Base-by-base conservation (phyloP, 495 filamentous ascomycete species). In the Aspergillus cristatus region DNA sequence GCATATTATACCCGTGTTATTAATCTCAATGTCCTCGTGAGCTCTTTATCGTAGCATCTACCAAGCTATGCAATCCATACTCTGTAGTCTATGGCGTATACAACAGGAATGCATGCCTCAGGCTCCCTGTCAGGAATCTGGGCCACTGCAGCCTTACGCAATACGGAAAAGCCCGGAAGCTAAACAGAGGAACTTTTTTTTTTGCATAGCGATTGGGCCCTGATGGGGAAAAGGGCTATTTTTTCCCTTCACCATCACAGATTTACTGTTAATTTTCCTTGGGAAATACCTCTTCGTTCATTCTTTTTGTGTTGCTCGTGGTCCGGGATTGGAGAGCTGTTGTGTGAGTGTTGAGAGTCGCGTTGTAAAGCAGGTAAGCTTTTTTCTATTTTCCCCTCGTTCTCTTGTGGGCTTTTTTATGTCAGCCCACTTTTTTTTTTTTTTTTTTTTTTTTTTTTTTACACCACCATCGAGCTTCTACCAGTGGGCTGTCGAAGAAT, bases 111-210 rank as follows among this genome's bases (percentile, higher is more conserved):
- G n/a, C n/a, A 32, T 42, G 44, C 48, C 33, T 40, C 32, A 46
- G 44, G 44, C 44, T 35, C 18, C 28, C n/a, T 18, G 16, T 32
- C 41, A 38, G 38, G 30, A 41, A 49, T 54, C 44, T 43, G 52
- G 46, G 46, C 43, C 17, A 15, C 38, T 33, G 45, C 45, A 43
- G 50, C 58, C 55, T 61, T 62, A 63, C 57, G 55, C 56, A 58
- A 62, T 62, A 46, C 62, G 63, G 65, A 54, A 67, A 60, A 51
- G 63, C 44, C 47, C 63, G 63, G 65, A 49, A 65, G 55, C 53
- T 58, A 57, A 54, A 46, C 37, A n/a, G 20, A 24, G 20, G 20
- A 24, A 24, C 20, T 24, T 24, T 34, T 43, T 52, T 54, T 64
- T 53, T 45, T 43, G 14, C 22, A 24, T 40, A 26, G 22, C 17